These are phyloP conservation scores for Agrocybe chaxingu DNA, from an alignment of 768 basidiomycete species.

Conservation along the genomic window DNA sequence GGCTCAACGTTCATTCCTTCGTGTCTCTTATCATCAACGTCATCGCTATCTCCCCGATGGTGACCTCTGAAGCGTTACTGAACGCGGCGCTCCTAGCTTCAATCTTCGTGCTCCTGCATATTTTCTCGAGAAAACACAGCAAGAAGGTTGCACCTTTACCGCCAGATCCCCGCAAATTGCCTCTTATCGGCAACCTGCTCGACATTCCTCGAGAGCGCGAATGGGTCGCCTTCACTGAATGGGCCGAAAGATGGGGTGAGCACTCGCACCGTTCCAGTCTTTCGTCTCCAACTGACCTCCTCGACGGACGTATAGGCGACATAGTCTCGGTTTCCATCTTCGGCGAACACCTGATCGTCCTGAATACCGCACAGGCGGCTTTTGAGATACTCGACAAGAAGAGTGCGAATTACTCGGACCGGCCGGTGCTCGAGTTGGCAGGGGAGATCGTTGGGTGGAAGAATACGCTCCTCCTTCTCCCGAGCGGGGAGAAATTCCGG, in stretches of 20 bases:
- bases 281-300: too few relatives aligned
- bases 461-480: background rate
- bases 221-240: slow-evolving; percentile 37
- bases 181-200: slow-evolving; percentile 40
- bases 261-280: background rate
- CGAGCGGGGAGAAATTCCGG: background rate
- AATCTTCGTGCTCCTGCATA: background rate
- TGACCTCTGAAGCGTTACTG: too few relatives aligned
- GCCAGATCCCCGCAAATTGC: slow-evolving; percentile 37
- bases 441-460: slow-evolving; percentile 15
- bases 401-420: slow-evolving; percentile 14
- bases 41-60: too few relatives aligned
- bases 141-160: slow-evolving; percentile 20
- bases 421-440: slow-evolving; percentile 13
- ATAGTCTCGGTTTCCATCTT: slow-evolving; percentile 1
- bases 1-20: too few relatives aligned
- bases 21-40: too few relatives aligned
- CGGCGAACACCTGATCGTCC: slow-evolving; percentile 16
- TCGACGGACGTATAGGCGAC: too few relatives aligned
- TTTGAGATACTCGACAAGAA: slow-evolving; percentile 16
- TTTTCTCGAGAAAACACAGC: background rate
- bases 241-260: slow-evolving; percentile 38
- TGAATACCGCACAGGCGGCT: slow-evolving; percentile 15
- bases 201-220: slow-evolving; percentile 41
- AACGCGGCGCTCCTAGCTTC: too few relatives aligned